Evolutionary conservation across 495 filamentous ascomycete species (phyloP).

Genomic region (Corynascus novoguineensis): DNA sequence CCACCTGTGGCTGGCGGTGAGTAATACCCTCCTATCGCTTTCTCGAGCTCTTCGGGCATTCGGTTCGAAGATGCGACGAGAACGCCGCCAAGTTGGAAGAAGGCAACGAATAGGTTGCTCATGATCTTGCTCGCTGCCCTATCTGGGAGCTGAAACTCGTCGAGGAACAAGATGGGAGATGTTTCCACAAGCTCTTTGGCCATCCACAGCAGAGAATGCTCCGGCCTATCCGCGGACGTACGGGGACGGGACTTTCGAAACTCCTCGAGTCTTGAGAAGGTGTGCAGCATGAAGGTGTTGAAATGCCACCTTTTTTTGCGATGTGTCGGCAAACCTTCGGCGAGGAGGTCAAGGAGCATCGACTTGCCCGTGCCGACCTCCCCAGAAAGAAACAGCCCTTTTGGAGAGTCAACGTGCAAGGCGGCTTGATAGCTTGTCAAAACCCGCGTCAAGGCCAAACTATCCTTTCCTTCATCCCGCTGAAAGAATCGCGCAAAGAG

Average conservation of each 20-base stretch:
- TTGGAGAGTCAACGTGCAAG: slow-evolving; percentile 54
- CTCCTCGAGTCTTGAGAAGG: slow-evolving; percentile 55
- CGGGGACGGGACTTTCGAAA: slow-evolving; percentile 42
- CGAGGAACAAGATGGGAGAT: slow-evolving; percentile 64
- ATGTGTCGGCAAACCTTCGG: slow-evolving; percentile 58
- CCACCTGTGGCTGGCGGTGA: slow-evolving; percentile 45
- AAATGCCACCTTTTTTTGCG: slow-evolving; percentile 69
- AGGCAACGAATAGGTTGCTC: slow-evolving; percentile 62
- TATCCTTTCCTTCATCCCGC: slow-evolving; percentile 36
- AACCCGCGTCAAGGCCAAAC: slow-evolving; percentile 53
- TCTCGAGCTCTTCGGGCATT: slow-evolving; percentile 67
- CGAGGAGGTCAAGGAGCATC: slow-evolving; percentile 65
- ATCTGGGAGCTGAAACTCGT: slow-evolving; percentile 71
- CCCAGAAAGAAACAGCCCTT: slow-evolving; percentile 61
- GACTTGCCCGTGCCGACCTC: slow-evolving; percentile 68
- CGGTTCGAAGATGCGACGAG: slow-evolving; percentile 67
- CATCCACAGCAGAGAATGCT: slow-evolving; percentile 59
- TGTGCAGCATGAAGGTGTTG: slow-evolving; percentile 70
- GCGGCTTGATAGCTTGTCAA: slow-evolving; percentile 60
- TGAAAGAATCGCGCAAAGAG: slow-evolving; percentile 44
- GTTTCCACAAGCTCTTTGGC: slow-evolving; percentile 61
- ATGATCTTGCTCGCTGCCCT: slow-evolving; percentile 62
- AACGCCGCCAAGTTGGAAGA: slow-evolving; percentile 69
- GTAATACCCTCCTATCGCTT: slow-evolving; percentile 58
- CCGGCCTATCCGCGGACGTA: slow-evolving; percentile 33